Conservation (phyloP, 805 yeast species). For the Monosporozyma yasuniensis region DNA sequence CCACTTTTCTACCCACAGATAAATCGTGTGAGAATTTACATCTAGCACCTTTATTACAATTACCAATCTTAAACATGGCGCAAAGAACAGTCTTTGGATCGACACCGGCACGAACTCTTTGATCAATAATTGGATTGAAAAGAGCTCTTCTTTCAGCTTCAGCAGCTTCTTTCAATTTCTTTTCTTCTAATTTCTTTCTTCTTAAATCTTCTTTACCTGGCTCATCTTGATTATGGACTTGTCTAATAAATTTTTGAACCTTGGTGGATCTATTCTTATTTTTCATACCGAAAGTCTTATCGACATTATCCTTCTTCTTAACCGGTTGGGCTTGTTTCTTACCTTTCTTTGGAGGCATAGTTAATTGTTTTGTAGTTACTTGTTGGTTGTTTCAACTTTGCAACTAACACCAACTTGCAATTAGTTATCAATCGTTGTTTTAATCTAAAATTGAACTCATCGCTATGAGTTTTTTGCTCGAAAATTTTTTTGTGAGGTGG, state of each 20-base stretch:
- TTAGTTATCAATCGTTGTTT: background rate
- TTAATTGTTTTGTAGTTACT: constrained; percentile 3
- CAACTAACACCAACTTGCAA: no score
- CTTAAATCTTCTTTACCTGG: constrained; percentile 70
- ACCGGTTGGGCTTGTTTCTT: constrained; percentile 39
- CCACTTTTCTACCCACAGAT: constrained; percentile 75
- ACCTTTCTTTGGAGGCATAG: constrained; percentile 75
- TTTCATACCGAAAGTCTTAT: constrained; percentile 92
- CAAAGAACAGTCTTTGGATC: constrained; percentile 93
- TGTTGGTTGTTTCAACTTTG: background rate
- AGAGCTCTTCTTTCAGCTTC: constrained; percentile 78
- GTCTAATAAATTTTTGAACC: constrained; percentile 66
- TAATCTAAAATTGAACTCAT: background rate
- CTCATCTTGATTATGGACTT: constrained; percentile 55
- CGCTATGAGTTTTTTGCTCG: background rate
- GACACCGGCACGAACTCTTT: constrained; percentile 91
- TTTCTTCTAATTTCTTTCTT: constrained; percentile 61
- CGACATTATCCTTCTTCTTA: constrained; percentile 63
- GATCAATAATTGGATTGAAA: constrained; percentile 59
- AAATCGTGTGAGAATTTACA: constrained; percentile 94
- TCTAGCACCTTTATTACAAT: constrained; percentile 68
- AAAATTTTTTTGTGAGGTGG: background rate
- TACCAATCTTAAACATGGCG: constrained; percentile 78
- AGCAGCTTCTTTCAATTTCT: constrained; percentile 85
- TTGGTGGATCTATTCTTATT: constrained; percentile 91